A percentile compares a stretch with the other conserved stretches of the same genome.
Evolutionary conservation across 2,329 filamentous ascomycete species (phyloP).

Genomic region (Trichoderma sp.): DNA sequence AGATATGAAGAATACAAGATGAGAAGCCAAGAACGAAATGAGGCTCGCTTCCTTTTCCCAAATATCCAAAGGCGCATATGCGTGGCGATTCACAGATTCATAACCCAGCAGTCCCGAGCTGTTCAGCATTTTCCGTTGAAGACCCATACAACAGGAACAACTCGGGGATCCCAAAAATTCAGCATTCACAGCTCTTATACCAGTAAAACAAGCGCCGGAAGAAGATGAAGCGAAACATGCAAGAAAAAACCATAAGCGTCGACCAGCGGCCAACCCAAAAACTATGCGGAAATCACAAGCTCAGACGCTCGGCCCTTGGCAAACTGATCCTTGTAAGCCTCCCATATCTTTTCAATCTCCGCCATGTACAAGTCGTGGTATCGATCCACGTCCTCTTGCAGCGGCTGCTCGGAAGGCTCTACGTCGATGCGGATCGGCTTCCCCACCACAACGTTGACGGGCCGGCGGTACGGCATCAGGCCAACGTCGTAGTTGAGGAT

Average conservation of each 20-base stretch:
- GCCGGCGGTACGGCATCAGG: conserved; percentile 86
- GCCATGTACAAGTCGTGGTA: conserved; percentile 77
- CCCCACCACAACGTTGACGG: conserved; percentile 88
- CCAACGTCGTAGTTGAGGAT: conserved; percentile 98
- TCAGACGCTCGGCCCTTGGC: conserved; percentile 64
- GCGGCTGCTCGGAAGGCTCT: conserved; percentile 60
- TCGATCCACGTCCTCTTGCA: conserved; percentile 74
- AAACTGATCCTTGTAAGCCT: conserved; percentile 77
- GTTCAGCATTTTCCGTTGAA: background rate
- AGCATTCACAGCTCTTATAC: background rate
- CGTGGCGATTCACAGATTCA: background rate
- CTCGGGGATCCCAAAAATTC: background rate
- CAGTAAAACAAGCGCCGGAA: background rate
- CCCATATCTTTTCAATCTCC: conserved; percentile 74
- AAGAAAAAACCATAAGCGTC: background rate
- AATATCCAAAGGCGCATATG: background rate
- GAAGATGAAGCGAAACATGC: background rate
- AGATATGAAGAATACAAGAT: background rate
- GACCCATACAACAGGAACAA: background rate
- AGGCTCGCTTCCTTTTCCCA: too few species aligned
- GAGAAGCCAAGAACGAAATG: background rate
- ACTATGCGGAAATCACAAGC: conserved; percentile 42
- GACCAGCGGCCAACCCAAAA: background rate
- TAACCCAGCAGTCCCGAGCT: background rate
- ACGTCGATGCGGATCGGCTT: conserved; percentile 72